These are phyloP conservation scores for Jamesozyma jinghongensis DNA, from an alignment of 805 yeast species.

Conservation along the genomic window DNA sequence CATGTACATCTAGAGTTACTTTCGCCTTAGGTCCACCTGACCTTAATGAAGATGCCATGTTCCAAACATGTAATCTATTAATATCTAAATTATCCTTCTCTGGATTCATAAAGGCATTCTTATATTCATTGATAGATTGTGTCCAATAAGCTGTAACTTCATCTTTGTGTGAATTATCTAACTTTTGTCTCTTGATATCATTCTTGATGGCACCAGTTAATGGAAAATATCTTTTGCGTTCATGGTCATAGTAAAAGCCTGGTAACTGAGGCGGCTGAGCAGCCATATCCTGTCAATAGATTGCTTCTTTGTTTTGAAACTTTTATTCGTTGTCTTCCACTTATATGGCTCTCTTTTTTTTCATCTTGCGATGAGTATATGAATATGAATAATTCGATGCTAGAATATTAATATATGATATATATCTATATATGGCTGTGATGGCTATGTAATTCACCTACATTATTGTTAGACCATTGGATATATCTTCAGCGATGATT, in stretches of 20 bases:
- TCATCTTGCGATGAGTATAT: not conserved
- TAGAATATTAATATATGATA: no score
- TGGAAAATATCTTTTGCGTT: constrained; percentile 20
- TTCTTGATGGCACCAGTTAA: constrained; percentile 3
- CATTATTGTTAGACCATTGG: constrained; percentile 1
- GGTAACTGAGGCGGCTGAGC: constrained; percentile 14
- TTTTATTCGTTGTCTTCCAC: no score
- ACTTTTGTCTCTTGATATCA: constrained; percentile 3
- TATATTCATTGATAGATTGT: not conserved
- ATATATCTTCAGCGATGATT: constrained; percentile 16
- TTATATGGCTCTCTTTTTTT: no score
- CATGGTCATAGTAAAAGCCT: constrained; percentile 24
- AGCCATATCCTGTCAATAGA: not conserved
- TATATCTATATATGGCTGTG: no score
- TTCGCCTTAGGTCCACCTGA: not conserved
- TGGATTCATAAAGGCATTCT: not conserved
- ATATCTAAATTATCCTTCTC: not conserved
- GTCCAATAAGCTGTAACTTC: not conserved
- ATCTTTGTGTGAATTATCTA: not conserved
- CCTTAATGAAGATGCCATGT: no score
- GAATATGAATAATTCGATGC: no score
- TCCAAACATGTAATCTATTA: not conserved
- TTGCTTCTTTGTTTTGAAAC: not conserved
- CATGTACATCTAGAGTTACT: not conserved
- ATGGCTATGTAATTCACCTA: no score